Evolutionary conservation across 2,329 filamentous ascomycete genomes (phyloP).

Genomic region (Penicillium verrucosum): DNA sequence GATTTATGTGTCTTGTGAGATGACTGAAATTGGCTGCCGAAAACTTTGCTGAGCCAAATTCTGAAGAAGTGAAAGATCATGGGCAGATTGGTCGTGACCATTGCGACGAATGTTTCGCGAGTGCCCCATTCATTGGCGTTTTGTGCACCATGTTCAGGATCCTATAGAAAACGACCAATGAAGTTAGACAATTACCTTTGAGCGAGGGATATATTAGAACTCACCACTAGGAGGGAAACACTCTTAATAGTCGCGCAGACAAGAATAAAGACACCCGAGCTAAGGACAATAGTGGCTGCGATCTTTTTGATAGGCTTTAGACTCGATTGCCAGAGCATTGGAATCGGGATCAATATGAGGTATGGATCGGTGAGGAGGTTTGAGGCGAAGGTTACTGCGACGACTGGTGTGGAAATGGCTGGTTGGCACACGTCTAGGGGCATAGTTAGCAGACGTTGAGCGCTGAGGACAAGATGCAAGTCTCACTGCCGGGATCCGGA

Average conservation of each 20-base stretch:
- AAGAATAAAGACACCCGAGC: conserved; percentile 52
- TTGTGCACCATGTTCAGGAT: conserved; percentile 31
- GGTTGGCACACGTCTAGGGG: conserved; percentile 45
- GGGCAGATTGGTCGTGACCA: conserved; percentile 39
- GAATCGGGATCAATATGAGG: conserved; percentile 56
- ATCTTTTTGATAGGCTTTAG: conserved; percentile 50
- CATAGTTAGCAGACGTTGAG: background rate
- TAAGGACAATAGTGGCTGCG: conserved; percentile 51
- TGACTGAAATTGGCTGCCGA: conserved; percentile 39
- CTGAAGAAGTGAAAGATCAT: conserved; percentile 45
- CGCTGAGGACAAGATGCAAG: background rate
- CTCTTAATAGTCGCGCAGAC: conserved; percentile 52
- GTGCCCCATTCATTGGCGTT: conserved; percentile 38
- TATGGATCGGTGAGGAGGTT: conserved; percentile 57
- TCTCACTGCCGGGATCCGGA: conserved; percentile 54
- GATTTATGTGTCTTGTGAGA: conserved; percentile 31
- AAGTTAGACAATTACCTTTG: background rate
- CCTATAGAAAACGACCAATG: conserved; percentile 13
- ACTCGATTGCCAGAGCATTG: conserved; percentile 52
- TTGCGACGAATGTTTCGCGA: conserved; percentile 41
- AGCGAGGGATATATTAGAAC: background rate
- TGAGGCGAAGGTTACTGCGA: conserved; percentile 48
- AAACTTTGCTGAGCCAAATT: conserved; percentile 37
- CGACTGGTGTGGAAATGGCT: conserved; percentile 48
- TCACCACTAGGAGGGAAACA: conserved; percentile 45